Conservation (phyloP, 495 filamentous ascomycete species). For the Penicillium crystallinum region DNA sequence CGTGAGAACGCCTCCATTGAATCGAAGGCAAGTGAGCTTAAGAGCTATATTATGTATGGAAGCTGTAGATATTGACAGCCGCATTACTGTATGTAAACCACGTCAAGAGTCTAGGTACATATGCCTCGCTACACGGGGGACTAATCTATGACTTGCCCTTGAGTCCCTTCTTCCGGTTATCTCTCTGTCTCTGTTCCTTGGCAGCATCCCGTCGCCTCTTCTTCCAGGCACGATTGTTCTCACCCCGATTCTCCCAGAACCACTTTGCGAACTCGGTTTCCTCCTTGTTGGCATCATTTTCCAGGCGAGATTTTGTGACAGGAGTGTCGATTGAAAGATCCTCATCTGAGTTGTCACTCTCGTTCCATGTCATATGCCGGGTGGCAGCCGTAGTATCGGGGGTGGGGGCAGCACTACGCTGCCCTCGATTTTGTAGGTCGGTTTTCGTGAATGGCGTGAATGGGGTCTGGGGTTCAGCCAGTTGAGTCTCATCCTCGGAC, state of each 20-base stretch:
- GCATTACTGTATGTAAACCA: neutral
- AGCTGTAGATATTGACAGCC: neutral
- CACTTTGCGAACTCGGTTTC: slow-evolving; percentile 76
- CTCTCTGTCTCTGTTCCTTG: slow-evolving; percentile 83
- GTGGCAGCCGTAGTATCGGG: slow-evolving; percentile 82
- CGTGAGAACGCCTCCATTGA: too few species aligned
- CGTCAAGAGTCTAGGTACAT: neutral
- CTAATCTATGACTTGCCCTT: slow-evolving; percentile 36
- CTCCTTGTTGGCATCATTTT: slow-evolving; percentile 21
- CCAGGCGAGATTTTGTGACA: slow-evolving; percentile 25
- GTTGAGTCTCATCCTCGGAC: slow-evolving; percentile 36
- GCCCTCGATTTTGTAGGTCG: slow-evolving; percentile 66
- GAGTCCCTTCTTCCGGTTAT: slow-evolving; percentile 62
- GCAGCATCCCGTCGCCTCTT: slow-evolving; percentile 69
- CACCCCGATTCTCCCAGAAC: slow-evolving; percentile 90
- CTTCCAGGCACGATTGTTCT: slow-evolving; percentile 90
- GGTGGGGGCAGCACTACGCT: slow-evolving; percentile 85
- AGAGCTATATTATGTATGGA: neutral
- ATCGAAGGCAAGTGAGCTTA: neutral
- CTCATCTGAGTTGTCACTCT: slow-evolving; percentile 32
- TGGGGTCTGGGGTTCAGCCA: slow-evolving; percentile 65
- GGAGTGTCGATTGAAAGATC: slow-evolving; percentile 29
- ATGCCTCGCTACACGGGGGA: neutral
- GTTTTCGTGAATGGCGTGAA: slow-evolving; percentile 75
- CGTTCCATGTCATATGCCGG: slow-evolving; percentile 30